phyloP scores from a whole-genome alignment of 169 alveolate genomes.

The Eimeria tenella region DNA sequence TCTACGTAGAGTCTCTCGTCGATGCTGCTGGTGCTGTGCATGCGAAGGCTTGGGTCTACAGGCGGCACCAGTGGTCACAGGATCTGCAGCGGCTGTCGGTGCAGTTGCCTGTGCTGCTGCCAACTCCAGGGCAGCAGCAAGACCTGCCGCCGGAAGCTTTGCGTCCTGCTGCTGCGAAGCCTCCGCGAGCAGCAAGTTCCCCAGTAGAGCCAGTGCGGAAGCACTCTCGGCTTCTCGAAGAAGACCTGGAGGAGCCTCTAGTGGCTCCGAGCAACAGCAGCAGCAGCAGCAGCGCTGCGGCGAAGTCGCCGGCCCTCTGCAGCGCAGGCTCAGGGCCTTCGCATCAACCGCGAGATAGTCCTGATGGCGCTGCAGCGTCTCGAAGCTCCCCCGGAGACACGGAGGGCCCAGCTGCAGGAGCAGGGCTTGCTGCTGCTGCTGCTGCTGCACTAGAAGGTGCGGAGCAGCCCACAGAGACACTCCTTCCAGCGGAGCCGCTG shows the following conservation, averaged over 20 bases:
- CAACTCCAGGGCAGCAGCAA: slow-evolving; percentile 48
- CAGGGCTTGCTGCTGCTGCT: slow-evolving; percentile 10
- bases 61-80: slow-evolving; percentile 36
- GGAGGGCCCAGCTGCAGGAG: slow-evolving; percentile 18
- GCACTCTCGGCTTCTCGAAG: neutral
- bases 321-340: neutral
- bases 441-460: neutral
- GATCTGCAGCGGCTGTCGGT: slow-evolving; percentile 68
- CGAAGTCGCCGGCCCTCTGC: neutral
- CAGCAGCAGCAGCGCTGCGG: neutral
- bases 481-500: neutral
- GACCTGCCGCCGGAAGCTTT: slow-evolving; percentile 24
- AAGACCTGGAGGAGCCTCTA: neutral
- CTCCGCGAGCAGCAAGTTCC: neutral
- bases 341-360: neutral
- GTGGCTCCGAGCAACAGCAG: neutral
- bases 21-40: slow-evolving; percentile 43
- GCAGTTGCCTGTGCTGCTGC: slow-evolving; percentile 62
- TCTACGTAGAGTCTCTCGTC: slow-evolving; percentile 53
- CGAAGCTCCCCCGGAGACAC: neutral
- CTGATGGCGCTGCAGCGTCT: neutral
- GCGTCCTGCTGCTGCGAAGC: neutral
- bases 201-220: neutral
- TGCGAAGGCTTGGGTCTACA: slow-evolving; percentile 57
- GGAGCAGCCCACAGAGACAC: neutral